A percentile compares a stretch with the other conserved stretches of the same genome.
These are phyloP conservation scores for Geranomyces michiganensis DNA, from an alignment of 192 early-diverging fungal genomes.

Conservation along the genomic window DNA sequence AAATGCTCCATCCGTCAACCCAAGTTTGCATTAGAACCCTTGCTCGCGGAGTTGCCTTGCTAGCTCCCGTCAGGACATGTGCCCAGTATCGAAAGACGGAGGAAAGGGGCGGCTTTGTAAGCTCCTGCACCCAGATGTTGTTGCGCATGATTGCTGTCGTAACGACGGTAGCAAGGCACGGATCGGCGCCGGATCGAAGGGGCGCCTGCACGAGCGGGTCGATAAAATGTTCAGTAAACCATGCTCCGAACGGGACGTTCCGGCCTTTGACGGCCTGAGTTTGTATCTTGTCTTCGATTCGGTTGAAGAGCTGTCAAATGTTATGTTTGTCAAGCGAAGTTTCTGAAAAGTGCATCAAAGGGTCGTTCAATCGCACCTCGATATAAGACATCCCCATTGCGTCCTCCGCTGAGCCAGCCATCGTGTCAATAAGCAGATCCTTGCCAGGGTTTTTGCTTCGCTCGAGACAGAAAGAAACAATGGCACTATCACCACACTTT, in stretches of 20 bases:
- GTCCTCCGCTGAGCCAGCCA: background rate
- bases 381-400: background rate
- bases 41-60: too few species aligned
- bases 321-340: background rate
- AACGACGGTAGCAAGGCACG: background rate
- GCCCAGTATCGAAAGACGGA: too few species aligned
- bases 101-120: too few species aligned
- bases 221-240: background rate
- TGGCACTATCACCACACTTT: background rate
- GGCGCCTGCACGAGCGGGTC: background rate
- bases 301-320: too few species aligned
- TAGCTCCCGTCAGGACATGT: too few species aligned
- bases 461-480: background rate
- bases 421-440: constrained; percentile 1
- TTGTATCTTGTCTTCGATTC: too few species aligned
- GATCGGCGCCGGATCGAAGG: background rate
- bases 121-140: background rate
- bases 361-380: background rate
- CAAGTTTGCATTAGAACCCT: too few species aligned
- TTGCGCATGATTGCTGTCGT: constrained; percentile 7
- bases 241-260: background rate
- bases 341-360: background rate
- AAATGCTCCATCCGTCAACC: too few species aligned
- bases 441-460: background rate
- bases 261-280: background rate